Conservation (phyloP, 108 stramenopile genomes). For the Skeletonema menzelii region DNA sequence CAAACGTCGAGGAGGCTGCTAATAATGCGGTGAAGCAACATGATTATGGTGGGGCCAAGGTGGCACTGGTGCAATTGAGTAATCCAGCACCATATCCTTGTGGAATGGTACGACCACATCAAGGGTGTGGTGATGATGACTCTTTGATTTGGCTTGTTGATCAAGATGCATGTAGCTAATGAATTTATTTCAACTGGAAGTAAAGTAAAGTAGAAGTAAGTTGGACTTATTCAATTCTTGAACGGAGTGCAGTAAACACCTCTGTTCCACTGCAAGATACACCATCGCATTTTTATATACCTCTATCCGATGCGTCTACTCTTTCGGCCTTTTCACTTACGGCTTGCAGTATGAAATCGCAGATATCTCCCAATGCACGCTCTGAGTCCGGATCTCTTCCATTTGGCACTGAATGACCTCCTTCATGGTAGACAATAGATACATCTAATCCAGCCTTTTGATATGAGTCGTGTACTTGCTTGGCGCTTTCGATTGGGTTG, state of each 20-base stretch:
- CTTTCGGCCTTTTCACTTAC: background rate
- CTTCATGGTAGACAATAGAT: conserved; percentile 53
- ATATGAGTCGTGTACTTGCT: conserved; percentile 49
- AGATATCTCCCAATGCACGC: conserved; percentile 29
- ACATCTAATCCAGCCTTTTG: conserved; percentile 49
- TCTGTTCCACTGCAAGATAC: background rate
- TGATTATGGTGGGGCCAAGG: background rate
- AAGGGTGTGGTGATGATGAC: conserved; percentile 11
- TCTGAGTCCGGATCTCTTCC: conserved; percentile 29
- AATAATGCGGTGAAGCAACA: background rate
- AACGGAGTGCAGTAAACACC: background rate
- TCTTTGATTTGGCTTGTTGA: conserved; percentile 80
- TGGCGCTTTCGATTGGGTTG: conserved; percentile 66
- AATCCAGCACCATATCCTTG: conserved; percentile 75
- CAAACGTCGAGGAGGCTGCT: background rate
- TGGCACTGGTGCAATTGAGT: conserved; percentile 27
- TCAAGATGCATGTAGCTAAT: conserved; percentile 46
- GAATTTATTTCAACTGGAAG: no score
- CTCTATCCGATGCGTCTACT: background rate
- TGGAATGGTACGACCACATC: conserved; percentile 71
- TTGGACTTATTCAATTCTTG: background rate
- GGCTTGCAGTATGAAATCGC: conserved; percentile 29
- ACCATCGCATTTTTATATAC: background rate
- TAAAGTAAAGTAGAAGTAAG: no score
- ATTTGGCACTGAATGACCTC: conserved; percentile 72